Base-by-base conservation (phyloP, 495 filamentous ascomycete species). In the Tuber microsphaerosporum region DNA sequence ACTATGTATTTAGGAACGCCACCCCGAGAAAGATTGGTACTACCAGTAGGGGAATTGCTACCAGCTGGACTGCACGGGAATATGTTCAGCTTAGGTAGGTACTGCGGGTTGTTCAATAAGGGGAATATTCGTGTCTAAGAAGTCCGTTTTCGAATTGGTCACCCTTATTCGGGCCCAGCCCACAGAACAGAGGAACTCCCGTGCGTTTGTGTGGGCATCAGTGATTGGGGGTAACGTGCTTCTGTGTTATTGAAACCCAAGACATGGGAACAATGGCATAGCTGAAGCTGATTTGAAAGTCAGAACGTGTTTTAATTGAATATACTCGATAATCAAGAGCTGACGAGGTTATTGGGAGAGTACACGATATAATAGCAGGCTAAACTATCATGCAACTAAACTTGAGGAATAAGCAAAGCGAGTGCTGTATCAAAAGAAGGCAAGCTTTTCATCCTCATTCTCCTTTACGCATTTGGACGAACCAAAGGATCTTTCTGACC, bases 21-120 rank as follows among this genome's bases (percentile, higher is more conserved):
- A 79, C 76, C 74, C 76, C 56, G 48, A 73, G 74, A 79, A 79
- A 79, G 73, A 76, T 79, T 79, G 77, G 77, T 79, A 75, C 9
- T 43, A 43, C 42, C 42, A 12, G 65, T 43, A 43, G 41, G 61
- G 51, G 75, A 48, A 39, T 44, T 56, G 61, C 70, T 79, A 22
- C 72, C 69, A 79, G 77, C 72, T 79, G 73, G 76, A n/a, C 69
- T 73, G 26, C 71, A 72, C 70, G 76, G 22, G 51, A 74, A 48
- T 61, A 70, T 74, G 73, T 79, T 79, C 77, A 79, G 77, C 77
- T 79, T 79, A 73, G 41, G 72, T 70, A 51, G 51, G 73, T 61
- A 22, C 37, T 26, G 71, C 41, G 73, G 42, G 65, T 78, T 48
- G 73, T 72, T 61, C 76, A 26, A 37, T 44, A 31, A 72, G 71